Conservation (phyloP, 1,284 basidiomycete genomes). For the Ganoderma lingzhi region DNA sequence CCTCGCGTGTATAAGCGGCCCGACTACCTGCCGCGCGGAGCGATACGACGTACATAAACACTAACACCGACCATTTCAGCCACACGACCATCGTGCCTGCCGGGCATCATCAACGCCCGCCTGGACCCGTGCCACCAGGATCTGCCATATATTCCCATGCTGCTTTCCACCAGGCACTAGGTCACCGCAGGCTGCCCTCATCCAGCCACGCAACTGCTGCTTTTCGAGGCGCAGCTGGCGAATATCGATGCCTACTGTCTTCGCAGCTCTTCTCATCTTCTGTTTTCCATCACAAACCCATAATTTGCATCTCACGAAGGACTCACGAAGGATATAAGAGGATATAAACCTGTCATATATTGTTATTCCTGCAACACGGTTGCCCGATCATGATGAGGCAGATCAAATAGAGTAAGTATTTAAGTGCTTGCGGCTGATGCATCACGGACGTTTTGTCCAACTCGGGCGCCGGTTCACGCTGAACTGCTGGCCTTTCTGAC, state of each 20-base stretch:
- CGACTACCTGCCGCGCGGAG: not conserved
- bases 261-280: not conserved
- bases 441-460: not conserved
- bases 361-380: not conserved
- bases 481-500: not conserved
- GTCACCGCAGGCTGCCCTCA: not conserved
- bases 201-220: not conserved
- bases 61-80: not conserved
- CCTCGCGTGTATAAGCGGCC: not conserved
- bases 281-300: not conserved
- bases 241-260: not conserved
- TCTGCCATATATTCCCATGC: constrained; percentile 4
- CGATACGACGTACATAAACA: not conserved
- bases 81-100: not conserved
- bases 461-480: not conserved
- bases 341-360: not conserved
- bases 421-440: not conserved
- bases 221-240: not conserved
- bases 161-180: not conserved
- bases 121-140: not conserved
- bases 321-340: not conserved
- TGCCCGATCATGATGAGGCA: constrained; percentile 1
- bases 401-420: not conserved
- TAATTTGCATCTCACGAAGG: not conserved
- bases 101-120: not conserved